These are phyloP conservation scores for Amanita molliuscula DNA, from an alignment of 768 basidiomycete genomes.

Conservation along the genomic window DNA sequence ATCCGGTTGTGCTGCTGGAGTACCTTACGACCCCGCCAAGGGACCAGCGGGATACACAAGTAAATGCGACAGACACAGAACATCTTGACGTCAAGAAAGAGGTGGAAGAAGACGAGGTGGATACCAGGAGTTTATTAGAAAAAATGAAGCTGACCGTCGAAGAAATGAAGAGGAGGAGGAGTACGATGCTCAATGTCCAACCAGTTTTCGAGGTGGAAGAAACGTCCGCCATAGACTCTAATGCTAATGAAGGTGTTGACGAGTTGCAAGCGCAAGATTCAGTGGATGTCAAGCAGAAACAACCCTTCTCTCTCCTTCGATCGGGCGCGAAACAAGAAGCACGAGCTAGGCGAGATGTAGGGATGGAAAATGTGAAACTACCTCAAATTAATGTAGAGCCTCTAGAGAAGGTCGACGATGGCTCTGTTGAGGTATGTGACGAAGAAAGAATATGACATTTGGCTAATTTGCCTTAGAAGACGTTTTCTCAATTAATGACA, in stretches of 20 bases:
- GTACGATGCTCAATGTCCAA: slow-evolving; percentile 10
- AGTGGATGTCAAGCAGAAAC: not conserved
- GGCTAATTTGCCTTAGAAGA: not conserved
- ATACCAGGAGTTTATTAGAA: slow-evolving; percentile 33
- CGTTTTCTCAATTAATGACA: slow-evolving; percentile 1
- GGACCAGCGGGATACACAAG: not conserved
- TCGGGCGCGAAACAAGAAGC: not conserved
- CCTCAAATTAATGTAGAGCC: not conserved
- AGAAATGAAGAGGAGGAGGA: slow-evolving; percentile 35
- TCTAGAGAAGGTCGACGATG: not conserved
- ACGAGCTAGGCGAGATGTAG: not conserved
- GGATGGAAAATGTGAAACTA: not conserved
- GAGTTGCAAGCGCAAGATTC: not conserved
- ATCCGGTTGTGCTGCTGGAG: not conserved
- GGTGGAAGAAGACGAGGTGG: slow-evolving; percentile 18
- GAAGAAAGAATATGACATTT: not conserved
- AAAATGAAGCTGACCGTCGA: slow-evolving; percentile 40
- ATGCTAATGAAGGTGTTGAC: not conserved
- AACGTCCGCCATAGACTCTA: not conserved
- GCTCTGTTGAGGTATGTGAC: not conserved
- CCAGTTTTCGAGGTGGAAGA: not conserved
- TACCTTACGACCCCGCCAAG: not conserved
- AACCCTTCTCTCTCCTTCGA: not conserved
- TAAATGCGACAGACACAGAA: not conserved
- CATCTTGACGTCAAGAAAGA: not conserved